Evolutionary conservation across 129 eudicot genomes (phyloP).

Genomic region (Centella asiatica): DNA sequence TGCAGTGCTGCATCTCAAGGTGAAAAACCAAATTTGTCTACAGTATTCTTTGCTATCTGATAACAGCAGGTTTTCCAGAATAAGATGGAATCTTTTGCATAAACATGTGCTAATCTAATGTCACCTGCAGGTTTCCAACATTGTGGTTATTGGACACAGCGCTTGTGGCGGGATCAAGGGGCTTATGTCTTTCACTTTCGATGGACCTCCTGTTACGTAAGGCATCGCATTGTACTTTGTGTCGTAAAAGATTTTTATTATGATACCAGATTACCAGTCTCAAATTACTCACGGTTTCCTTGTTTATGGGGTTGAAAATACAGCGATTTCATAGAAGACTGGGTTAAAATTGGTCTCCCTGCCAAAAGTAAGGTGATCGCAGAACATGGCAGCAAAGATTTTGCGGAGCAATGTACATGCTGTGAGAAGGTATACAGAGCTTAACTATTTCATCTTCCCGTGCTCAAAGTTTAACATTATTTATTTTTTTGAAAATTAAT

Average conservation of each 20-base stretch:
- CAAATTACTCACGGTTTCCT: not conserved
- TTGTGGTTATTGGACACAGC: slow-evolving; percentile 94
- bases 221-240: not conserved
- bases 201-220: slow-evolving; percentile 69
- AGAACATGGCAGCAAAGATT: slow-evolving; percentile 25
- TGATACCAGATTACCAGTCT: not conserved
- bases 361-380: slow-evolving; percentile 74
- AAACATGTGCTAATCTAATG: not conserved
- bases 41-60: not conserved
- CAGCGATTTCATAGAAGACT: slow-evolving; percentile 93
- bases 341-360: slow-evolving; percentile 72
- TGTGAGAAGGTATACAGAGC: slow-evolving; percentile 58
- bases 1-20: slow-evolving; percentile 98
- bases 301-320: not conserved
- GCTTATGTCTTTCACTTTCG: slow-evolving; percentile 87
- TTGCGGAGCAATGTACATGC: slow-evolving; percentile 45
- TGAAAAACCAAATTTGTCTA: slow-evolving; percentile 11
- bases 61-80: too few species aligned
- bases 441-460: not conserved
- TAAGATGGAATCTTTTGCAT: not conserved
- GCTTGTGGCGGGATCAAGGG: slow-evolving; percentile 97
- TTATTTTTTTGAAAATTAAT: not conserved
- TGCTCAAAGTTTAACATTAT: not conserved
- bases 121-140: slow-evolving; percentile 49
- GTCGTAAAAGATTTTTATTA: not conserved